phyloP scores from a whole-genome alignment of 805 yeast species.

The Wickerhamiella occidentalis region DNA sequence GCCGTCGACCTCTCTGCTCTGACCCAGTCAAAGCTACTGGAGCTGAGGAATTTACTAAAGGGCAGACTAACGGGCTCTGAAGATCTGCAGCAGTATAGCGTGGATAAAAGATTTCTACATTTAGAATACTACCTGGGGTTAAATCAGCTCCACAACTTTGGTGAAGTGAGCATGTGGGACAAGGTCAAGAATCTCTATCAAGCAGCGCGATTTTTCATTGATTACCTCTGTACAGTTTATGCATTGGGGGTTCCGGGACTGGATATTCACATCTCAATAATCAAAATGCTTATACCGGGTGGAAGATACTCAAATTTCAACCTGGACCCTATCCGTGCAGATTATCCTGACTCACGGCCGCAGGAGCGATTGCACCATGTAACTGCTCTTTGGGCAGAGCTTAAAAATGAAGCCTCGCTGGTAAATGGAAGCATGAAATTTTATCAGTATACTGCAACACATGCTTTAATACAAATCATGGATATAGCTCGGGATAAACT shows the following conservation, averaged over 20 bases:
- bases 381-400: background rate
- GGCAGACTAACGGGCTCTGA: background rate
- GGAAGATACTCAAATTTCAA: background rate
- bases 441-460: background rate
- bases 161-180: background rate
- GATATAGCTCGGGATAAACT: background rate
- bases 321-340: background rate
- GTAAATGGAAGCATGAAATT: background rate
- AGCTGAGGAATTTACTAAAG: background rate
- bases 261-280: background rate
- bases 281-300: background rate
- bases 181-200: background rate
- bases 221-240: background rate
- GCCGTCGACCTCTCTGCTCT: background rate
- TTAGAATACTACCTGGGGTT: slow-evolving; percentile 1
- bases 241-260: background rate
- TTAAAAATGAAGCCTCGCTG: background rate
- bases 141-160: background rate
- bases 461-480: background rate
- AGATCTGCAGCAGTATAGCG: background rate
- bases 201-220: background rate
- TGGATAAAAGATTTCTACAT: background rate
- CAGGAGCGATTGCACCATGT: background rate
- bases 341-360: background rate
- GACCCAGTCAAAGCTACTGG: background rate